Percentiles rank a stretch among this genome's conserved stretches.
Evolutionary conservation across 441 rosid species (phyloP).

Genomic region (Syzygium malaccense): DNA sequence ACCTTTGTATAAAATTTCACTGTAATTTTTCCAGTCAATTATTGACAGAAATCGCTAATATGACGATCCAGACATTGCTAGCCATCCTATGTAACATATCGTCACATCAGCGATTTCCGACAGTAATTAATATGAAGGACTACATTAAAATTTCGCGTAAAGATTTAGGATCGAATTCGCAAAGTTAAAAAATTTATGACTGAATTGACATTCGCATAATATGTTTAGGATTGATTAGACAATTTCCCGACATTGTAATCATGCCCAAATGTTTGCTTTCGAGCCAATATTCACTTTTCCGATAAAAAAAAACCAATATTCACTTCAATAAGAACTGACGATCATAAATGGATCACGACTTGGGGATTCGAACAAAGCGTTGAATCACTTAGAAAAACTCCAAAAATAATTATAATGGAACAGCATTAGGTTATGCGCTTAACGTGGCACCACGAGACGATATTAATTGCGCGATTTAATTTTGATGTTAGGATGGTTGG

Average conservation of each 20-base stretch:
- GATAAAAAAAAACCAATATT: not conserved
- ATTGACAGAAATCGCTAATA: fast-evolving
- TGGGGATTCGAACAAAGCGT: not conserved
- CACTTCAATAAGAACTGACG: not conserved
- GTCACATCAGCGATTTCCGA: fast-evolving
- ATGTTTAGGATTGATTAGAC: not conserved
- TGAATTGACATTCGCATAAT: not conserved
- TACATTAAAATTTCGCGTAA: too few relatives aligned
- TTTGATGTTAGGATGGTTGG: not conserved
- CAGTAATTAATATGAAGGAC: fast-evolving
- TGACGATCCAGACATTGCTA: fast-evolving
- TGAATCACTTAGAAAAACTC: not conserved
- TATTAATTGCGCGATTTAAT: not conserved
- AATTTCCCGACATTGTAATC: not conserved
- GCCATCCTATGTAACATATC: fast-evolving
- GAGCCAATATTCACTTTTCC: not conserved
- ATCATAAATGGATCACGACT: not conserved
- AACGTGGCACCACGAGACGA: not conserved
- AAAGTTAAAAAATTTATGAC: not conserved
- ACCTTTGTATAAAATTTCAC: fast-evolving
- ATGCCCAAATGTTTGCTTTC: not conserved
- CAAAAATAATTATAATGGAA: not conserved
- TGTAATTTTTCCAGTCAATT: not conserved
- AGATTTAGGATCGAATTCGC: too few relatives aligned
- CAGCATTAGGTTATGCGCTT: not conserved